Evolutionary conservation across 345 rosid genomes (phyloP).

Genomic region (Populus tremula): DNA sequence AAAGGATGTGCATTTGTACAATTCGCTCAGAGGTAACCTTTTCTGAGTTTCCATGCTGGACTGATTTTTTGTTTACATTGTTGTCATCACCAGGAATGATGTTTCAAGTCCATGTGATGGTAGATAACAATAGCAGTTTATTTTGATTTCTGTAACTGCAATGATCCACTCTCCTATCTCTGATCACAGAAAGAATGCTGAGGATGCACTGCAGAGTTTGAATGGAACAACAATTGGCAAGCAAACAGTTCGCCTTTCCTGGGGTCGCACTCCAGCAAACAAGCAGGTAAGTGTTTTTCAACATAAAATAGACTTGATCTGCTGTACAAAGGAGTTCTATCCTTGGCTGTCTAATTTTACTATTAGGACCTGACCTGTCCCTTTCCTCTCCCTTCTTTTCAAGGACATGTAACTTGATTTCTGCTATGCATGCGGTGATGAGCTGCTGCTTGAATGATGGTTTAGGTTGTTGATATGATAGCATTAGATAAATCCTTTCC

Average conservation of each 20-base stretch:
- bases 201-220: constrained; percentile 72
- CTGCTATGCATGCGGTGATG: not conserved
- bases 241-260: constrained; percentile 90
- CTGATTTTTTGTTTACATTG: not conserved
- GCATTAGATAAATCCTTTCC: not conserved
- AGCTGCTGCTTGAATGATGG: not conserved
- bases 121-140: not conserved
- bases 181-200: constrained; percentile 72
- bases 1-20: constrained; percentile 97
- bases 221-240: constrained; percentile 80
- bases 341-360: not conserved
- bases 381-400: not conserved
- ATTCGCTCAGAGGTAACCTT: constrained; percentile 59
- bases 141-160: not conserved
- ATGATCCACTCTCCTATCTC: constrained; percentile 10
- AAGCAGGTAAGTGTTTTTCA: constrained; percentile 55
- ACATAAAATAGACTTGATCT: not conserved
- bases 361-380: not conserved
- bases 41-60: not conserved
- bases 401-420: not conserved
- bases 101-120: not conserved
- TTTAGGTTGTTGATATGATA: not conserved
- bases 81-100: not conserved
- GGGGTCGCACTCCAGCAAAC: constrained; percentile 87
- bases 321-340: not conserved